phyloP scores from a whole-genome alignment of 2,329 filamentous ascomycete genomes.

The Arthroderma sp. region DNA sequence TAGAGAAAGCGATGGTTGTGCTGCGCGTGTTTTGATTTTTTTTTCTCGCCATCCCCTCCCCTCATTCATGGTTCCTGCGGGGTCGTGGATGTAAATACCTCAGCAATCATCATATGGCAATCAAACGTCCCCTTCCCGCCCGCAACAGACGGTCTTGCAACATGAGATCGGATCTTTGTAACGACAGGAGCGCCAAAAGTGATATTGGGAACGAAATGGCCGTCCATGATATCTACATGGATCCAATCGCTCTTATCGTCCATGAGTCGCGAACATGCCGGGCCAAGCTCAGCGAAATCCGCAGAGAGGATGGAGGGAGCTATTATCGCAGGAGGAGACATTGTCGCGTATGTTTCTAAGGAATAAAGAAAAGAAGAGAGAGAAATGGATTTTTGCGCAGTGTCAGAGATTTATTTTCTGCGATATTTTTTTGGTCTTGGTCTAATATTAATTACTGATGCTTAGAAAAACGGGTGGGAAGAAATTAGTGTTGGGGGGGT shows the following conservation, averaged over 20 bases:
- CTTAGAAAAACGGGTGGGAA: too few species aligned
- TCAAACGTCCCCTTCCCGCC: conserved; percentile 86
- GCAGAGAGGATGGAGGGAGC: conserved; percentile 96
- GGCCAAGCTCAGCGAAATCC: conserved; percentile 80
- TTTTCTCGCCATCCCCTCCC: background rate
- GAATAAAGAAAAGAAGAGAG: background rate
- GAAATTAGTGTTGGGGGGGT: too few species aligned
- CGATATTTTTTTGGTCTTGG: too few species aligned
- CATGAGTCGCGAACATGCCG: conserved; percentile 78
- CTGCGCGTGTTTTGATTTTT: background rate
- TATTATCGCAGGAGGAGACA: conserved; percentile 87
- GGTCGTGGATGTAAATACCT: conserved; percentile 43
- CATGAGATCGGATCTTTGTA: conserved; percentile 78
- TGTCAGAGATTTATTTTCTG: background rate
- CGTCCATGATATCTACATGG: conserved; percentile 96
- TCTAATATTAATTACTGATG: too few species aligned
- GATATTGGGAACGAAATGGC: conserved; percentile 97
- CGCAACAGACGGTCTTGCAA: conserved; percentile 56
- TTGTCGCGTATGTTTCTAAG: conserved; percentile 24
- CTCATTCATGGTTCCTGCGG: background rate
- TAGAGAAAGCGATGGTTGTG: background rate
- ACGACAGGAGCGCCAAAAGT: conserved; percentile 94
- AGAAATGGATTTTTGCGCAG: background rate
- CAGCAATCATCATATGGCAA: conserved; percentile 99
- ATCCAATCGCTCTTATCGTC: conserved; percentile 79